Evolutionary conservation across 768 basidiomycete genomes (phyloP), one percentile per base, ranked within the genome.

Genomic region (Rhizopogon sp.): DNA sequence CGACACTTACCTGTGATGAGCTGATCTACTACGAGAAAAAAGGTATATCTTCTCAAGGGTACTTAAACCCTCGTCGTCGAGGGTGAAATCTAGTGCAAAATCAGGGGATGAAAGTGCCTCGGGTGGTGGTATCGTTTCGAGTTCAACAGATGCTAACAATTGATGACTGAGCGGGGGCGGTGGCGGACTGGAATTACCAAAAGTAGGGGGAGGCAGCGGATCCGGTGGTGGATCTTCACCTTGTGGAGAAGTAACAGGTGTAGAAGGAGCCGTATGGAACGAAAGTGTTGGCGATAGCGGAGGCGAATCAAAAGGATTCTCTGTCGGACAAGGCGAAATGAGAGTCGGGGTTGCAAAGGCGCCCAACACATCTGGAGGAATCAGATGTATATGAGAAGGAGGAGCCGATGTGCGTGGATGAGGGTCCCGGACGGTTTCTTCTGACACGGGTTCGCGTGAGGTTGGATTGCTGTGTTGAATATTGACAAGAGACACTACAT

Each of bases 41-140:
- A 97, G 81, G 72, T 93, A 97, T 57, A 96, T 95, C 65, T 89
- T 87, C 73, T 98, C 95, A 46, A 98, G 82, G 20, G 90, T 81
- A 68, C 74, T 90, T 57, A 95, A 78, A 52, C 83, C 82, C 58
- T 92, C 91, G 60, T 93, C 90, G 60, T 94, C 92, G 64, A 85
- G 61, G 9, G 72, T 68, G 35, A 77, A 69, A 56, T 77, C 77
- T 28, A 71, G 47, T 20, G 66, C 66, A 17, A 70, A 60, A 59
- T 71, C 70, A 20, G 65, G 60, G 16, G 61, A 58, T 13, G 60
- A 54, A 49, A 70, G 55, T 28, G 56, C 66, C 25, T 73, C 69
- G 2, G 54, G 49, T 9, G 61, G 53, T 8, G 65, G 67, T 51
- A 66, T 58, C 6, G 59, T 65, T 52, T 70, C 69, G 9, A 66